Base-by-base conservation (phyloP, 768 basidiomycete species). In the Fistulinella prunicolor region DNA sequence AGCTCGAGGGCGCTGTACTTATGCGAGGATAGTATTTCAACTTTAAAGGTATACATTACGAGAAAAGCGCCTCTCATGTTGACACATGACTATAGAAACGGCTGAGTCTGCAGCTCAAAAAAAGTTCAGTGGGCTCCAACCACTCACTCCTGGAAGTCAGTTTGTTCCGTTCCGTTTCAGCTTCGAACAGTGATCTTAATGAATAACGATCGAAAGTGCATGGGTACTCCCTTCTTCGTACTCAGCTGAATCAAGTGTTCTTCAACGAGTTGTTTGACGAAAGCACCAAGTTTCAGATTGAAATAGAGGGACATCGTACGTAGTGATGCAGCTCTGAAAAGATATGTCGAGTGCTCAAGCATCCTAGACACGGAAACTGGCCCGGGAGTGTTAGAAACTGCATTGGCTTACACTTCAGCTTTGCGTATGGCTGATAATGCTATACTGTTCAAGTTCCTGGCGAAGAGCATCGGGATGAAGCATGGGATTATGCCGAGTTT, bases 91-190 rank as follows among this genome's bases (percentile, higher is more conserved):
- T 49, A 41, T 53, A 86, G 96, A 99, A 70, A 95, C 93, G 0
- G 79, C 96, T 0, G 70, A 83, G 13, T 80, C 83, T 21, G 70
- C 81, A 1, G 81, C 81, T 9, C 75, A 88, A 55, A 99, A 99
- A 73, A 79, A 80, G 9, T 97, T 89, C 63, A 72, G 70, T 2
- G 70, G 80, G 50, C 73, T 98, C 6, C 74, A 82, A 34, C 84
- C 94, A 7, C 69, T 99, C 36, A 98, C 95, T 1, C 81, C 94
- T 3, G 96, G 96, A 65, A 97, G 94, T 96, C 62, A 56, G 91
- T 75, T 43, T 10, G 24, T 42, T 35, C 13, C 22, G 3, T 35
- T 41, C n/a, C 9, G 16, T 26, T 9, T 28, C 6, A 6, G 17
- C 28, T 36, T 44, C 16, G 13, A 29, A 8, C 17, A 13, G 28